These are phyloP conservation scores for Botrytis pseudocinerea DNA, from an alignment of 2,329 filamentous ascomycete genomes.

Conservation along the genomic window DNA sequence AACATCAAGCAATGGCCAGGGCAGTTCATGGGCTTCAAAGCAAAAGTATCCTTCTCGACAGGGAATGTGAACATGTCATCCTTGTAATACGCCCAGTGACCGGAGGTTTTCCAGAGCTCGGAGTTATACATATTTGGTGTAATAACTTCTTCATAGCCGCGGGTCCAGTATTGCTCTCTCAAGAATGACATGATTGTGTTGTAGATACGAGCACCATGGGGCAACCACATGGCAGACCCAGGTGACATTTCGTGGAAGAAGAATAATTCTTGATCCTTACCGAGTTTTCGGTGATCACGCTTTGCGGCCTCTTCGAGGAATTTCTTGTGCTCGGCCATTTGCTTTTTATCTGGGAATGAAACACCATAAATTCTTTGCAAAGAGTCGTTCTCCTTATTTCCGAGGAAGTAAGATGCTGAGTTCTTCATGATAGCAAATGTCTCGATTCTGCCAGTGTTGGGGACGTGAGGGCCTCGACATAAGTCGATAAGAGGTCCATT, in stretches of 20 bases:
- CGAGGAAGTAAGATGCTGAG: constrained; percentile 81
- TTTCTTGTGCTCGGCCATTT: constrained; percentile 88
- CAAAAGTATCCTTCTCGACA: constrained; percentile 80
- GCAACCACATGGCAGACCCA: constrained; percentile 88
- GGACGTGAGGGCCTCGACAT: constrained; percentile 92
- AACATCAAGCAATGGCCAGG: constrained; percentile 92
- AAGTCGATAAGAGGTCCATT: constrained; percentile 94
- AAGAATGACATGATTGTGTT: constrained; percentile 83
- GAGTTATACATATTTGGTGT: constrained; percentile 97
- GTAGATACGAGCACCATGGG: constrained; percentile 90
- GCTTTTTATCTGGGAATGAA: constrained; percentile 94
- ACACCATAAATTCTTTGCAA: constrained; percentile 96
- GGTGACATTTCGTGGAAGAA: constrained; percentile 96
- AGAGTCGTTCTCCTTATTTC: constrained; percentile 90
- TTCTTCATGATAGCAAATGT: constrained; percentile 89
- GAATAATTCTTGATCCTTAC: constrained; percentile 94
- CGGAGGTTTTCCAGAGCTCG: constrained; percentile 88
- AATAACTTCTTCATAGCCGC: constrained; percentile 92
- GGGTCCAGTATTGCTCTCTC: constrained; percentile 84
- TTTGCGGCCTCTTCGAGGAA: constrained; percentile 98
- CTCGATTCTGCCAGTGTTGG: constrained; percentile 91
- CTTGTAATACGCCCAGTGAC: constrained; percentile 91
- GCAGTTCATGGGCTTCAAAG: constrained; percentile 97
- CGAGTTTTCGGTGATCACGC: constrained; percentile 91
- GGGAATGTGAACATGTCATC: constrained; percentile 94